phyloP scores from a whole-genome alignment of 148 eudicot genomes.

The Bassia scoparia region DNA sequence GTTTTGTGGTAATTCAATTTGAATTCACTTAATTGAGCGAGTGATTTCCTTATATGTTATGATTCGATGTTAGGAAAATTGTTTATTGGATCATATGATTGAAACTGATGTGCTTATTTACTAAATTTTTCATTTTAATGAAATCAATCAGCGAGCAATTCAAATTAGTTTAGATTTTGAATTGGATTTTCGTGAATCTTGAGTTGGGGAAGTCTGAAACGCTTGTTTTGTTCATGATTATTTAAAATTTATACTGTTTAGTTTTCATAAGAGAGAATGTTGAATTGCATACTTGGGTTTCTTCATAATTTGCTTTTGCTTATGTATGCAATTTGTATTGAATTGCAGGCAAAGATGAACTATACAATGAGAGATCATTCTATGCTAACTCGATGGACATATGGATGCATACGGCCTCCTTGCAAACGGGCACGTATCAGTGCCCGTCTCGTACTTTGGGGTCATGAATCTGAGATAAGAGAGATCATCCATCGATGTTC shows the following conservation, averaged over 20 bases:
- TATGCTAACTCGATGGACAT: slow-evolving; percentile 40
- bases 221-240: neutral
- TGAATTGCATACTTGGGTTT: too few species aligned
- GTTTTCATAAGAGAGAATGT: neutral
- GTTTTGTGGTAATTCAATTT: neutral
- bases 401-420: slow-evolving; percentile 45
- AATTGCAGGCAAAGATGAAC: slow-evolving; percentile 64
- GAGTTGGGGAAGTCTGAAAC: too few species aligned
- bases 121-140: neutral
- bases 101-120: slow-evolving; percentile 9
- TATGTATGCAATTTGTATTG: slow-evolving; percentile 20
- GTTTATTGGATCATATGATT: neutral
- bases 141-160: neutral
- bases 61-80: neutral
- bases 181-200: too few species aligned
- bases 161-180: neutral
- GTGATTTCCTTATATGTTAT: neutral
- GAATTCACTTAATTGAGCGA: too few species aligned
- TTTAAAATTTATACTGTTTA: neutral
- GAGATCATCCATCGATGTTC: slow-evolving; percentile 52
- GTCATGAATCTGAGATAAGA: slow-evolving; percentile 30
- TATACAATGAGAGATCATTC: slow-evolving; percentile 38
- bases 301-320: slow-evolving; percentile 20
- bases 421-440: slow-evolving; percentile 53
- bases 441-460: slow-evolving; percentile 38